Conservation (phyloP, 2,329 filamentous ascomycete species). For the Ceratocystis papillata region DNA sequence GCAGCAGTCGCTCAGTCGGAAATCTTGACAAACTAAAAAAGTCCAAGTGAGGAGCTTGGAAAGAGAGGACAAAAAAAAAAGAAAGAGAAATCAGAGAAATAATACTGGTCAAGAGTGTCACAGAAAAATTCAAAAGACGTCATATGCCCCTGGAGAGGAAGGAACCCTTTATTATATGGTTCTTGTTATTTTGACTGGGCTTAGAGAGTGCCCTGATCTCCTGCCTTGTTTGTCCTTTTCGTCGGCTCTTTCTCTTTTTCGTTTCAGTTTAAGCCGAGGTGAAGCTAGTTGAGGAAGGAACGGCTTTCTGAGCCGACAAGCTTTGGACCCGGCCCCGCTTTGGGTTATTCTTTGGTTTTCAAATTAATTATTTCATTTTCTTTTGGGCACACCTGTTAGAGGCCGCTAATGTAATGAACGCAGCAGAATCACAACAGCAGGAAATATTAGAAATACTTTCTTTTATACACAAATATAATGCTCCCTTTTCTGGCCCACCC, state of each 20-base stretch:
- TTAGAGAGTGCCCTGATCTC: not conserved
- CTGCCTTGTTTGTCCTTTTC: not conserved
- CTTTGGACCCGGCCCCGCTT: constrained; percentile 7
- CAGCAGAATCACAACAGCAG: not conserved
- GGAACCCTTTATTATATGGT: not conserved
- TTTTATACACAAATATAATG: not conserved
- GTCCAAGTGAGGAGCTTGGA: not conserved
- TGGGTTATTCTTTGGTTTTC: not conserved
- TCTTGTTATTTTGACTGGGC: not conserved
- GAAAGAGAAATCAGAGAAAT: not conserved
- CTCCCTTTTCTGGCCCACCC: not conserved
- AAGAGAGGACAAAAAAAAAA: not conserved
- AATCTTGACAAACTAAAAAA: not conserved
- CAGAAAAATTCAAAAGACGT: not conserved
- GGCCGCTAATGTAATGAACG: not conserved
- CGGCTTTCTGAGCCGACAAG: constrained; percentile 3
- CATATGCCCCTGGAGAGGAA: not conserved
- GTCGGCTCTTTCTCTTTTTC: not conserved
- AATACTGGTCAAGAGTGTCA: not conserved
- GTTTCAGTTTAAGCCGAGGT: constrained; percentile 6
- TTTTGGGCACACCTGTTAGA: too few relatives aligned
- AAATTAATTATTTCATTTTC: not conserved
- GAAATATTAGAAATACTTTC: not conserved
- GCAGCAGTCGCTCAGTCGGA: not conserved
- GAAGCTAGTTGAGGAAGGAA: constrained; percentile 3